Evolutionary conservation across 192 early-diverging fungal genomes (phyloP).

Genomic region (Backusella psychrophila): DNA sequence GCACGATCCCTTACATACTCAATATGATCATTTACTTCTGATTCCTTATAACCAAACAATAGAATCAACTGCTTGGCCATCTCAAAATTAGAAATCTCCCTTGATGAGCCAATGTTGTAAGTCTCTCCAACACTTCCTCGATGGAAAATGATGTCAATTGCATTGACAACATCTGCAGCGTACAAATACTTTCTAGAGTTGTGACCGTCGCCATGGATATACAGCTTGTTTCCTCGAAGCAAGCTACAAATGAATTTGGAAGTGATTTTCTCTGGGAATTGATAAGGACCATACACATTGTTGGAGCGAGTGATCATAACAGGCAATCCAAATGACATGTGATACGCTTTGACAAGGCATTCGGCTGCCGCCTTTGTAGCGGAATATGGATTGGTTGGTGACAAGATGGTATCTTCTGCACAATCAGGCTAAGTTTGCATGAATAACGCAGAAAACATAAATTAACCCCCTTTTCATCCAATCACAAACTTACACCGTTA

Average conservation of each 20-base stretch:
- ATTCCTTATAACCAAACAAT: conserved; percentile 42
- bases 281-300: conserved; percentile 80
- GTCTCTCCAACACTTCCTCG: conserved; percentile 67
- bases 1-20: conserved; percentile 74
- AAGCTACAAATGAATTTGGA: conserved; percentile 78
- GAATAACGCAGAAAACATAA: not conserved
- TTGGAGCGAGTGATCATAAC: conserved; percentile 78
- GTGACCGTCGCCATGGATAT: conserved; percentile 74
- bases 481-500: conserved; percentile 38
- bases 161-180: conserved; percentile 66
- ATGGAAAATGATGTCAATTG: conserved; percentile 68
- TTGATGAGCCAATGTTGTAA: conserved; percentile 75
- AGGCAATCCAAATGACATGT: conserved; percentile 75
- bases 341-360: conserved; percentile 70
- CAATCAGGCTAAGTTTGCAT: conserved; percentile 51
- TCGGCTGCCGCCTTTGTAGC: conserved; percentile 89
- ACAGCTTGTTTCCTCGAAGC: conserved; percentile 52
- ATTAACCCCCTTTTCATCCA: not conserved
- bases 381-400: conserved; percentile 78
- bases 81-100: conserved; percentile 69
- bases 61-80: conserved; percentile 58
- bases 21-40: conserved; percentile 45
- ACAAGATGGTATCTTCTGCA: conserved; percentile 61
- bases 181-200: conserved; percentile 77
- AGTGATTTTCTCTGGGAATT: conserved; percentile 85